Percentiles rank a stretch among this genome's conserved stretches.
phyloP scores from a whole-genome alignment of 2,329 filamentous ascomycete species.

The Xylaria sp. region DNA sequence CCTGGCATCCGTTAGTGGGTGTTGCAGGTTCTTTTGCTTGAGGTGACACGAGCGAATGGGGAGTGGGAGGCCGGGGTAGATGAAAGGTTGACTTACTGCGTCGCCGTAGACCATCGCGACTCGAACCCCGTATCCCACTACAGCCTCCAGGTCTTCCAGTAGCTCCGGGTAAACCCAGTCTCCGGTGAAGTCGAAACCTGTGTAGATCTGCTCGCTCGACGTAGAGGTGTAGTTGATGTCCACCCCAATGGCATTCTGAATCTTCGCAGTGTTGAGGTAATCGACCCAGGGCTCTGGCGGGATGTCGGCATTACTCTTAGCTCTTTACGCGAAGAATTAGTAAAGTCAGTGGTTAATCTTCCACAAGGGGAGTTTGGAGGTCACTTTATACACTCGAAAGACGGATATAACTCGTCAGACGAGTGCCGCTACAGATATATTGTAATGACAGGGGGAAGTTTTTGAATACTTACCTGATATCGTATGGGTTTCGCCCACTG shows the following conservation, averaged over 20 bases:
- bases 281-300: slow-evolving; percentile 70
- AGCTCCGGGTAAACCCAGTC: slow-evolving; percentile 74
- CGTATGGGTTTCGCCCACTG: slow-evolving; percentile 68
- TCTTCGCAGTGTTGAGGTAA: slow-evolving; percentile 70
- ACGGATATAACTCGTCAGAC: background rate
- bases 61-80: no score
- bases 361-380: background rate
- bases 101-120: slow-evolving; percentile 79
- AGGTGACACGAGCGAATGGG: no score
- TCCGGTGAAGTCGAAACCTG: slow-evolving; percentile 61
- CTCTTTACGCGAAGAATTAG: slow-evolving; percentile 49
- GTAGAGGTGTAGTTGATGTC: slow-evolving; percentile 62
- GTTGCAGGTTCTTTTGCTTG: background rate
- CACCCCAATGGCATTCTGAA: slow-evolving; percentile 67
- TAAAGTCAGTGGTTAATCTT: background rate
- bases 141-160: slow-evolving; percentile 66
- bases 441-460: background rate
- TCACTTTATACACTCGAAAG: no score
- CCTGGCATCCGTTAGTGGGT: slow-evolving; percentile 49
- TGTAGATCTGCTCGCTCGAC: slow-evolving; percentile 58
- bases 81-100: slow-evolving; percentile 43
- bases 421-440: background rate
- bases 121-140: slow-evolving; percentile 71
- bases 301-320: slow-evolving; percentile 65
- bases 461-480: slow-evolving; percentile 55